Evolutionary conservation across 2,329 filamentous ascomycete genomes (phyloP).

Genomic region (Fusarium sp.): DNA sequence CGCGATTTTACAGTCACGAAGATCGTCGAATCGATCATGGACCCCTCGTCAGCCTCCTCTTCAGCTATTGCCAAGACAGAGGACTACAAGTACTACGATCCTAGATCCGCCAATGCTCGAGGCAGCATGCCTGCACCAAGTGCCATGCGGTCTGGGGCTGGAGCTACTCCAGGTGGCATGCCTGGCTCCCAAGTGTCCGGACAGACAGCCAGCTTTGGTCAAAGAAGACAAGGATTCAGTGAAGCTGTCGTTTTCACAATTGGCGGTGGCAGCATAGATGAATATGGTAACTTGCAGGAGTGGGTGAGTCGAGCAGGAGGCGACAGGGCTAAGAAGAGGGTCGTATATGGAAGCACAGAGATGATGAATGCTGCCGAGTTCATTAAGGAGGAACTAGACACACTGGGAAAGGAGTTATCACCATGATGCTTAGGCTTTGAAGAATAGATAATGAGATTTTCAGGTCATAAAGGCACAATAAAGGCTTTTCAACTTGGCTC

Average conservation of each 20-base stretch:
- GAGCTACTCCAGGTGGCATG: slow-evolving; percentile 59
- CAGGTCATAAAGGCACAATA: background rate
- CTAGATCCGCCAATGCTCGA: slow-evolving; percentile 89
- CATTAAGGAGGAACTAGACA: slow-evolving; percentile 70
- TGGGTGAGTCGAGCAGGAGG: slow-evolving; percentile 85
- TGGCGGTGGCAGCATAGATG: slow-evolving; percentile 97
- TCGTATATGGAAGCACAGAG: slow-evolving; percentile 95
- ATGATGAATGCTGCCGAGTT: slow-evolving; percentile 76
- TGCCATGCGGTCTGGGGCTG: slow-evolving; percentile 59
- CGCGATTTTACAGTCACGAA: slow-evolving; percentile 97
- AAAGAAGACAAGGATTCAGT: slow-evolving; percentile 86
- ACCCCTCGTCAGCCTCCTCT: slow-evolving; percentile 87
- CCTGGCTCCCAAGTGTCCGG: slow-evolving; percentile 66
- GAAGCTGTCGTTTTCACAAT: slow-evolving; percentile 95
- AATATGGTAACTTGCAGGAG: slow-evolving; percentile 96
- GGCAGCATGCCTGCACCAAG: slow-evolving; percentile 89
- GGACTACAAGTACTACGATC: slow-evolving; percentile 96
- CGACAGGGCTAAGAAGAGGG: slow-evolving; percentile 75
- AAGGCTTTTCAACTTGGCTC: background rate
- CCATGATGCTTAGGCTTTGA: slow-evolving; percentile 40
- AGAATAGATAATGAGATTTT: slow-evolving; percentile 38
- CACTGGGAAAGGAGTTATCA: slow-evolving; percentile 67
- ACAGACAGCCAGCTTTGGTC: slow-evolving; percentile 86
- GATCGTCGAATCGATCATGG: slow-evolving; percentile 98
- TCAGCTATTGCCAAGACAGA: slow-evolving; percentile 97